Evolutionary conservation across 1,284 basidiomycete species (phyloP).

Genomic region (Irpex sp.): DNA sequence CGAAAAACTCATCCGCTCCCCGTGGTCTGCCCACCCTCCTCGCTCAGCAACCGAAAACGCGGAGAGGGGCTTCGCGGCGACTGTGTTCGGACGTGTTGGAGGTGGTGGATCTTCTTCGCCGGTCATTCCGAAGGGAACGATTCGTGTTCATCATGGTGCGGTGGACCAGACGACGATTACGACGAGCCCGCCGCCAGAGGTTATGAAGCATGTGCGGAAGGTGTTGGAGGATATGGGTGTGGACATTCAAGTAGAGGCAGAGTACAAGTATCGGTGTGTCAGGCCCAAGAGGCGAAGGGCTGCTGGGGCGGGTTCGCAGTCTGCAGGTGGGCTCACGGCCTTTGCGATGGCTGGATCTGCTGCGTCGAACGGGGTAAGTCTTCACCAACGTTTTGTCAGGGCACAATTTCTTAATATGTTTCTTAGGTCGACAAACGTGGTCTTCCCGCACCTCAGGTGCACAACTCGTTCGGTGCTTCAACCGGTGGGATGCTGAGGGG

Average conservation of each 20-base stretch:
- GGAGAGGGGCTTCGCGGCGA: conserved; percentile 38
- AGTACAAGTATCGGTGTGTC: conserved; percentile 85
- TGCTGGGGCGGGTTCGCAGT: conserved; percentile 38
- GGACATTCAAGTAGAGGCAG: conserved; percentile 82
- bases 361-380: conserved; percentile 75
- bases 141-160: conserved; percentile 88
- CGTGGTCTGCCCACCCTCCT: conserved; percentile 29
- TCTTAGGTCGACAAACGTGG: conserved; percentile 79
- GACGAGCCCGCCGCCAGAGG: conserved; percentile 78
- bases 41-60: conserved; percentile 40
- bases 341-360: conserved; percentile 76
- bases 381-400: too few species aligned
- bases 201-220: conserved; percentile 80
- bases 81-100: conserved; percentile 28
- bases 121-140: conserved; percentile 42
- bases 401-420: neutral
- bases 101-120: conserved; percentile 18
- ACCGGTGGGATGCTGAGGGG: conserved; percentile 81
- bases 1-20: conserved; percentile 20
- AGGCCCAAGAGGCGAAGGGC: conserved; percentile 69
- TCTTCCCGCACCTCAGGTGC: conserved; percentile 67
- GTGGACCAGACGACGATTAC: conserved; percentile 93
- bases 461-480: conserved; percentile 41
- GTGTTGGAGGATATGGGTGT: conserved; percentile 90
- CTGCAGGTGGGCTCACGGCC: conserved; percentile 56